Base-by-base conservation (phyloP, 1,139 yeast genomes). In the Saccharomyces uvarum region DNA sequence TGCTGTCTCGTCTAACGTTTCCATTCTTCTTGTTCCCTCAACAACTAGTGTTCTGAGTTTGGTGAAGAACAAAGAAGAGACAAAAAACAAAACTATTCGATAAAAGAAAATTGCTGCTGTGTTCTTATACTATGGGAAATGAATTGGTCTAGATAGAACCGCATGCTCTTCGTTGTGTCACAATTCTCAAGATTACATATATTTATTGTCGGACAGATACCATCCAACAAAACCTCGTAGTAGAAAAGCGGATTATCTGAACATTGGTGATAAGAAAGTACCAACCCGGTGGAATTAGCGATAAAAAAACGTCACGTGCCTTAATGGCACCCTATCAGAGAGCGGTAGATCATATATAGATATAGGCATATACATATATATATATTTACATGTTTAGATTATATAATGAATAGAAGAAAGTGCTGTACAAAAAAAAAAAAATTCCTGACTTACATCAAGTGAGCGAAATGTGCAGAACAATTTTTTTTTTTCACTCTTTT, bases 1-100 rank as follows among this genome's bases (percentile, higher is more conserved):
- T 2, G 62, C 54, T 0, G 60, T 60, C 52, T 62, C 65, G 49
- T 63, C 65, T 24, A 54, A 47, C 2, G 61, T 56, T 46, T 59
- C 61, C 64, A 60, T 62, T 21, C 31, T 21, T 49, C 16, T 24
- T 19, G 31, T 41, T 28, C 31, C 19, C 29, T 14, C 16, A 31
- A n/a, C 27, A 46, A 46, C 28, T 46, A 46, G 48, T n/a, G 28
- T 3, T 46, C 31, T 46, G 2, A 27, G 31, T 4, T 14, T 26
- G 13, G 31, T 14, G 19, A 26, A 46, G 48, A 27, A 46, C 31
- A 26, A 26, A 24, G 48, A 26, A n/a, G 48, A 26, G 16, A 27
- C 31, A 46, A 46, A 46, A 27, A 26, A 26, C 31, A 26, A 26
- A 46, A 46, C 7, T 24, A 46, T 14, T 46, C 31, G 31, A 26